Base-by-base conservation (phyloP, 208 protist genomes). In the Leishmania lainsoni region DNA sequence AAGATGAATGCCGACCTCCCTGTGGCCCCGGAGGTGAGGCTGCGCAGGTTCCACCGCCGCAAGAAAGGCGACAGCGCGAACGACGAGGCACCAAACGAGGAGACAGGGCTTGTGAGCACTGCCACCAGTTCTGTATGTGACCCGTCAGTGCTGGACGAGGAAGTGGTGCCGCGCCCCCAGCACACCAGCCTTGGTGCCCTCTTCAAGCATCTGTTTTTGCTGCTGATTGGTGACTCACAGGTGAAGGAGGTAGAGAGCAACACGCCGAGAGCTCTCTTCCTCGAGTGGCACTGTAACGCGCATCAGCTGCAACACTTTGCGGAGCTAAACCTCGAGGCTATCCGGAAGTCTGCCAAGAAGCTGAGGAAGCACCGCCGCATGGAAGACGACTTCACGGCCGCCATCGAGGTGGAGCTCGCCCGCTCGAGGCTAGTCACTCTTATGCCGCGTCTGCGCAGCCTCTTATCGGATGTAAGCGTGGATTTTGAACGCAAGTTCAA, bases 221-320 rank as follows among this genome's bases (percentile, higher is more conserved):
- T 87, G 51, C 81, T 94, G n/a, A 98, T 98, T 79, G 93, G 93
- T 58, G 93, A 95, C 84, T 94, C 90, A 6, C 88, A 93, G 63
- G 74, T 92, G 61, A 92, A 90, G 85, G 68, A 78, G 79, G 83
- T 86, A 63, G 54, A 91, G 54, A 88, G 86, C 80, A 89, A 95
- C 81, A 94, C 92, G n/a, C 91, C 90, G 52, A 82, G 90, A 14
- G 89, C 88, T 42, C 89, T 92, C 56, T 98, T 95, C 83, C 78
- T 96, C 39, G 92, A 98, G 81, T 98, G 94, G 93, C 87, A 98
- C 81, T 95, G 93, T 16, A 95, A 93, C 78, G 92, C 94, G 32
- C 90, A 96, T 83, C 92, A 95, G 79, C 88, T 98, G 76, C 90
- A 95, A 78, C 94, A 98, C 86, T 98, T 98, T 82, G 94, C 93